Evolutionary conservation across 257 asterid species (phyloP), one percentile per base, ranked within the genome.

Genomic region (Plantago ovata): DNA sequence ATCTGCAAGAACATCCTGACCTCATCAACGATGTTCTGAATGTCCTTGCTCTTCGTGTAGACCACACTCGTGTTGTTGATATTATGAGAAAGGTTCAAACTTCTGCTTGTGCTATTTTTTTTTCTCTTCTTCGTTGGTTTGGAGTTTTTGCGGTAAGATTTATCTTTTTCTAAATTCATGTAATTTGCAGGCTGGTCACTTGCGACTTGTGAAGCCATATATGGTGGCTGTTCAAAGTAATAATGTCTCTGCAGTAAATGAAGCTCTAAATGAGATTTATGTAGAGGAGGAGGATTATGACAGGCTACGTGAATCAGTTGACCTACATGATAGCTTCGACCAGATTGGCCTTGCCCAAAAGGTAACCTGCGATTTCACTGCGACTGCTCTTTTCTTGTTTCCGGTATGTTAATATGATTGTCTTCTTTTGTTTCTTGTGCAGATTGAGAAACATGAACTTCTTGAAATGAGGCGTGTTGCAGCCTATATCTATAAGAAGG

Each of bases 401-500:
- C 70, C 33, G 6, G 36, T 2, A 3, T 50, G 18, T 22, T 50
- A 20, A 50, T 16, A 50, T 41, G 40, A 59, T 55, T 14, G 4
- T 32, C 44, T 56, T 10, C 45, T 38, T 19, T 56, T 66, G 70
- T 48, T 70, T 55, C 45, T 36, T 50, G 67, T 53, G 57, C 84
- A 90, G 98, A 84, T 87, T 77, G 98, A 90, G 89, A 90, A 87
- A 61, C 96, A 87, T 2, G 98, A 90, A 76, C 89, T 90, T 56
- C 95, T 90, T 67, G 96, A 90, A 79, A 90, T 90, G 96, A 79
- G 98, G 69, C 98, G 96, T 71, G 98, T 87, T 71, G 96, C 98
- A 46, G 96, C 98, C 63, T 90, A 85, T 71, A 86, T 90, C 36
- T 87, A 90, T 81, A 90, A 90, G 77, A 90, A 87, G 80, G 96